Percentiles rank a stretch among this genome's conserved stretches.
Conservation (phyloP, 2,329 filamentous ascomycete species). For the Metarhizium robertsii region DNA sequence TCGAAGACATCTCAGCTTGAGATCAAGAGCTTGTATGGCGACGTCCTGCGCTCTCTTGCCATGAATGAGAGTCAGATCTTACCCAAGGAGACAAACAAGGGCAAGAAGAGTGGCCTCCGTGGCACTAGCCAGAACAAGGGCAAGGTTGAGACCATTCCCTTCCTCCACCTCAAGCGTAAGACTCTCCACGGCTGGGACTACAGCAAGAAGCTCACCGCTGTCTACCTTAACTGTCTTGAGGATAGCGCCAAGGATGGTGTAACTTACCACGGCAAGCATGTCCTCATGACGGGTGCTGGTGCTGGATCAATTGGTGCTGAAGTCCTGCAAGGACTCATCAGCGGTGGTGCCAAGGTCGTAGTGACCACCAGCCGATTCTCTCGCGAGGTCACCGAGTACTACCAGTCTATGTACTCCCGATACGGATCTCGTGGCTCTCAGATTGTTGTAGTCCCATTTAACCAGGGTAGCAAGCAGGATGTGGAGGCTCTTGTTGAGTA, state of each 20-base stretch:
- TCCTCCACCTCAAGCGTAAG: constrained; percentile 93
- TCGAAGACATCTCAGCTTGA: constrained; percentile 94
- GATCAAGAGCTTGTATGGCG: constrained; percentile 90
- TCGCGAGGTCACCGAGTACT: constrained; percentile 96
- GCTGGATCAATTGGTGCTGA: constrained; percentile 97
- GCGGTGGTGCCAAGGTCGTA: constrained; percentile 90
- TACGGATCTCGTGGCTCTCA: constrained; percentile 91
- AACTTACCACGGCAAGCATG: constrained; percentile 90
- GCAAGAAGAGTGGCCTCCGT: constrained; percentile 40
- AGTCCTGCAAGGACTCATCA: constrained; percentile 90
- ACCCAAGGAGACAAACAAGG: constrained; percentile 71
- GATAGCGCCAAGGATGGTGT: constrained; percentile 80
- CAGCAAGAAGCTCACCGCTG: constrained; percentile 93
- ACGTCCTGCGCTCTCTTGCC: constrained; percentile 84
- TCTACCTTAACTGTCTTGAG: constrained; percentile 88
- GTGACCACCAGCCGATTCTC: constrained; percentile 97
- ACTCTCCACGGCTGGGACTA: constrained; percentile 95
- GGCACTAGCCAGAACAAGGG: constrained; percentile 59
- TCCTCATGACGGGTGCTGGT: constrained; percentile 95
- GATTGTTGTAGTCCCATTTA: constrained; percentile 96
- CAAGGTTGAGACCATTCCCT: constrained; percentile 95
- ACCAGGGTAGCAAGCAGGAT: constrained; percentile 97
- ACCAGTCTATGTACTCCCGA: constrained; percentile 95
- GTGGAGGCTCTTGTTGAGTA: constrained; percentile 90
- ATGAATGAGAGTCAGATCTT: constrained; percentile 99